These are phyloP conservation scores for Apophysomyces variabilis DNA, from an alignment of 371 early-diverging fungal species.

Conservation along the genomic window DNA sequence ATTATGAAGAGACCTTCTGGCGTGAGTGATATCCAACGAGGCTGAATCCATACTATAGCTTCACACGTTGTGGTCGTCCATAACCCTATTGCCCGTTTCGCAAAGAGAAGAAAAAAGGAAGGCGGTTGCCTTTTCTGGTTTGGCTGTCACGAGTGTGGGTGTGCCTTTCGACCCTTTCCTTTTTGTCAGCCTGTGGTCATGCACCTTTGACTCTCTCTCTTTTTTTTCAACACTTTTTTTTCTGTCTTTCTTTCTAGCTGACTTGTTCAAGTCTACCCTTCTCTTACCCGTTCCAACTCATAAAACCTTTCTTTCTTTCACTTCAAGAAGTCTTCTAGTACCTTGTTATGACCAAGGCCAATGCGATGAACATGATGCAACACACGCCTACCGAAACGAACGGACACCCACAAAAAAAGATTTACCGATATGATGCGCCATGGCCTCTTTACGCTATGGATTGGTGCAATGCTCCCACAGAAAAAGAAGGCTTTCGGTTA, in stretches of 20 bases:
- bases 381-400: slow-evolving; percentile 3
- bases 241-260: not conserved
- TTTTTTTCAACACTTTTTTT: slow-evolving; percentile 8
- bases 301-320: slow-evolving; percentile 7
- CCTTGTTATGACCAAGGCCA: slow-evolving; percentile 9
- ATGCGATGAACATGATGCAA: slow-evolving; percentile 6
- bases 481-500: slow-evolving; percentile 71
- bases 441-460: slow-evolving; percentile 88
- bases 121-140: slow-evolving; percentile 6
- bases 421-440: slow-evolving; percentile 83
- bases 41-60: not conserved
- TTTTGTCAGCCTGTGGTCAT: not conserved
- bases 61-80: slow-evolving; percentile 2
- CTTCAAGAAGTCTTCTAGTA: not conserved
- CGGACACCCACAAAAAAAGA: slow-evolving; percentile 58
- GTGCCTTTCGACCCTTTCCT: slow-evolving; percentile 6
- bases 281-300: too few relatives aligned
- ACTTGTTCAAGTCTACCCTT: too few relatives aligned
- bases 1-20: not conserved
- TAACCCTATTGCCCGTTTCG: not conserved
- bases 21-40: not conserved
- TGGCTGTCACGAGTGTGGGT: not conserved
- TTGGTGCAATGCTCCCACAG: slow-evolving; percentile 78
- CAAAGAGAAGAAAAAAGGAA: not conserved
- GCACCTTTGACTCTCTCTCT: not conserved